Conservation (phyloP, 1,284 basidiomycete species). For the Ustilago nuda region DNA sequence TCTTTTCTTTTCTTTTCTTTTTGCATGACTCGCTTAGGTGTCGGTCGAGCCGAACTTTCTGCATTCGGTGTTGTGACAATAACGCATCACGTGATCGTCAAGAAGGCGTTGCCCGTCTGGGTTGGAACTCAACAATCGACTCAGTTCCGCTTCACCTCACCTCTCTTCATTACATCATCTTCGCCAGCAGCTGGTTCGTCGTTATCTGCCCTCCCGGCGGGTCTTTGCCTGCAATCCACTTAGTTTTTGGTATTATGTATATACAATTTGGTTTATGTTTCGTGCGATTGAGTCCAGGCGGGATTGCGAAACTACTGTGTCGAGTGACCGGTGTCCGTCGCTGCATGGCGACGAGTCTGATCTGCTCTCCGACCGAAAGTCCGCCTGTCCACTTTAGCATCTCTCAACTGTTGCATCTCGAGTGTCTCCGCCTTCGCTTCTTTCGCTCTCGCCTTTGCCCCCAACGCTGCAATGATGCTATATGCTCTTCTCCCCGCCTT, state of each 20-base stretch:
- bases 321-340: constrained; percentile 9
- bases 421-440: constrained; percentile 8
- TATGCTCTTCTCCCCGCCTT: constrained; percentile 10
- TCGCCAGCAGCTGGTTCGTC: too few relatives aligned
- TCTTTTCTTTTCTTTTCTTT: background rate
- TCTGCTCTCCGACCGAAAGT: constrained; percentile 18
- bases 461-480: constrained; percentile 18
- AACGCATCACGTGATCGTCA: background rate
- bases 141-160: too few relatives aligned
- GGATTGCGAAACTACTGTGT: background rate
- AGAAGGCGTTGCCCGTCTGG: too few relatives aligned
- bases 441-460: constrained; percentile 3
- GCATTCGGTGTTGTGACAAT: background rate
- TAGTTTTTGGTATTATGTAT: too few relatives aligned
- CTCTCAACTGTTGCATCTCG: background rate
- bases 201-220: too few relatives aligned
- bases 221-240: too few relatives aligned
- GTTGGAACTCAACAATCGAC: too few relatives aligned
- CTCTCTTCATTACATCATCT: too few relatives aligned
- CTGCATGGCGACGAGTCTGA: constrained; percentile 2
- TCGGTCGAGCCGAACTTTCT: constrained; percentile 20
- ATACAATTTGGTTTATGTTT: too few relatives aligned
- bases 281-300: too few relatives aligned
- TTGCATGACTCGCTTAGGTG: constrained; percentile 13
- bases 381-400: constrained; percentile 22